A percentile compares a stretch with the other conserved stretches of the same genome.
phyloP scores from a whole-genome alignment of 441 rosid genomes.

The Biscutella laevigata region DNA sequence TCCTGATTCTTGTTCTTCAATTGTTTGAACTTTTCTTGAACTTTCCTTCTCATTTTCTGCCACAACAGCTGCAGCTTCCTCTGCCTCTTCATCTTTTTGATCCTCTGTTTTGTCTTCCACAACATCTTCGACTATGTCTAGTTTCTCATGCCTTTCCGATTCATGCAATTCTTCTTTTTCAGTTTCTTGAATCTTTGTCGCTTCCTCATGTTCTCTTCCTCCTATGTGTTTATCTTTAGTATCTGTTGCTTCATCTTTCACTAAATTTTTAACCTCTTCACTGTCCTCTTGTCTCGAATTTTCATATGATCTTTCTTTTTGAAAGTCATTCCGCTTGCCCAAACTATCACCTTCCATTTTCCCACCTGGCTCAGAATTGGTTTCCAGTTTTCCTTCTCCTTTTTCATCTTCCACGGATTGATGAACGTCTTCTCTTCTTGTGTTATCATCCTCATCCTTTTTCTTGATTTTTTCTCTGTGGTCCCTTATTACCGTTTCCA shows the following conservation, averaged over 20 bases:
- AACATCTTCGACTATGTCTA: not conserved
- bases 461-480: slow-evolving; percentile 2
- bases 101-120: not conserved
- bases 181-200: not conserved
- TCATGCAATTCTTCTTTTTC: not conserved
- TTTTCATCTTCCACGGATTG: not conserved
- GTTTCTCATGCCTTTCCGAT: not conserved
- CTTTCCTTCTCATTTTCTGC: not conserved
- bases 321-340: not conserved
- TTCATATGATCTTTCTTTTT: not conserved
- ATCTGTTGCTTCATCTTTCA: not conserved
- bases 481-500: slow-evolving; percentile 1
- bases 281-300: not conserved
- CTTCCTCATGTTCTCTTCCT: not conserved
- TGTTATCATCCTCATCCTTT: not conserved
- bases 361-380: not conserved
- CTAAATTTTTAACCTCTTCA: not conserved
- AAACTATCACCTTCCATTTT: not conserved
- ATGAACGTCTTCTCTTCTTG: not conserved
- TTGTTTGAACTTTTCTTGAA: not conserved
- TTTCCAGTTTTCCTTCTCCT: not conserved
- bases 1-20: not conserved
- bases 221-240: slow-evolving; percentile 8
- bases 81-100: not conserved
- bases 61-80: slow-evolving; percentile 11